phyloP scores from a whole-genome alignment of 805 yeast genomes.

The Myxozyma geophila region DNA sequence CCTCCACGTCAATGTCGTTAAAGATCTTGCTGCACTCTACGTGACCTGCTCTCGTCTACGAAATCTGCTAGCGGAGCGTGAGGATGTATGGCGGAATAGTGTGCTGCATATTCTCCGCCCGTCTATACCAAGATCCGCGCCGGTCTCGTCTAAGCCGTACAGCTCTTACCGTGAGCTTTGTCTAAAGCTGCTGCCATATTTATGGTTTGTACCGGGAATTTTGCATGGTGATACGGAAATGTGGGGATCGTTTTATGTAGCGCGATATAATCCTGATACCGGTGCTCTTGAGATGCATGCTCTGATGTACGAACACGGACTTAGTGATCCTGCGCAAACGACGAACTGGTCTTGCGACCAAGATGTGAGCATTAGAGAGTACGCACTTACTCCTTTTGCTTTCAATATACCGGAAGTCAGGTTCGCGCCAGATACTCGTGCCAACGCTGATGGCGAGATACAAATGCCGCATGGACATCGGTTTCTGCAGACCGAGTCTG shows the following conservation, averaged over 20 bases:
- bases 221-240: conserved; percentile 41
- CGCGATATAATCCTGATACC: conserved; percentile 29
- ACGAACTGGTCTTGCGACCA: conserved; percentile 2
- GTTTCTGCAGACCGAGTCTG: conserved; percentile 25
- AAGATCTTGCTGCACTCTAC: conserved; percentile 11
- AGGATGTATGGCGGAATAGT: conserved; percentile 33
- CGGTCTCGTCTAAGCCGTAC: conserved; percentile 32
- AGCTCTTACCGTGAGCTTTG: conserved; percentile 25
- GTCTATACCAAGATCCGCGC: conserved; percentile 9
- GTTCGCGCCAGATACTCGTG: conserved; percentile 11
- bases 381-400: too few species aligned
- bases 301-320: conserved; percentile 18
- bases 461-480: conserved; percentile 12
- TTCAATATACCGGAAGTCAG: too few species aligned
- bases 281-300: conserved; percentile 36
- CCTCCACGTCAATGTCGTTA: too few species aligned
- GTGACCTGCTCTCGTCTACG: conserved; percentile 30
- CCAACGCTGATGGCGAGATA: conserved; percentile 26
- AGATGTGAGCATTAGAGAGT: too few species aligned
- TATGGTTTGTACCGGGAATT: conserved; percentile 39
- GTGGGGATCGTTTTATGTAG: conserved; percentile 38
- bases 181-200: conserved; percentile 29
- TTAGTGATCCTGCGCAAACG: not conserved
- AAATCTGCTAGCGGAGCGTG: conserved; percentile 13
- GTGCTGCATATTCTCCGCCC: conserved; percentile 20